phyloP scores from a whole-genome alignment of 768 basidiomycete genomes.

The Agrocybe praecox region DNA sequence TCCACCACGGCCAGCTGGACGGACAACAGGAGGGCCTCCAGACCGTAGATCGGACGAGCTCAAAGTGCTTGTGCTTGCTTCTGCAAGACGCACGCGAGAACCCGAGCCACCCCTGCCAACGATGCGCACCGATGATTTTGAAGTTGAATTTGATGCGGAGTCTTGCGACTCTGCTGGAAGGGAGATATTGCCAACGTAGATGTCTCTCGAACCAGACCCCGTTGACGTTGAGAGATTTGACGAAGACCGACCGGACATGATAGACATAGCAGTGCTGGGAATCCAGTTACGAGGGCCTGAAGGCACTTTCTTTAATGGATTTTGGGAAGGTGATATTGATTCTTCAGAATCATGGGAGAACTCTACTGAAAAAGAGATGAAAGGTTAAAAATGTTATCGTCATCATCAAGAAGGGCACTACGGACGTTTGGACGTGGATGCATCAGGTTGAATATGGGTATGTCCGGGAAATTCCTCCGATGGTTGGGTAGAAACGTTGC shows the following conservation, averaged over 20 bases:
- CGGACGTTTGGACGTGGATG: not conserved
- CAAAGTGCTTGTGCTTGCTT: not conserved
- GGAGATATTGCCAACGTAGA: not conserved
- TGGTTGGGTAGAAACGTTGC: not conserved
- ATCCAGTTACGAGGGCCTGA: not conserved
- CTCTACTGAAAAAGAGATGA: not conserved
- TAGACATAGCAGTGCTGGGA: not conserved
- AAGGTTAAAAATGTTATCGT: not conserved
- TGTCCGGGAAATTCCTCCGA: not conserved
- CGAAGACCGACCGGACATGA: not conserved
- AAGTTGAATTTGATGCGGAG: not conserved
- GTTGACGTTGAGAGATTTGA: conserved; percentile 1
- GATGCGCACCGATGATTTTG: conserved; percentile 11
- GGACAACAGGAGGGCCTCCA: not conserved
- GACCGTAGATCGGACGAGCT: not conserved
- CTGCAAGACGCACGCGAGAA: conserved; percentile 15
- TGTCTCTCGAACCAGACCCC: not conserved
- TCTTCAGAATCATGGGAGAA: not conserved
- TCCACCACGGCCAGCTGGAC: conserved; percentile 7
- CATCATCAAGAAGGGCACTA: not conserved
- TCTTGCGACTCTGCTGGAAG: conserved; percentile 10
- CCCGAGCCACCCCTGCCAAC: conserved; percentile 22
- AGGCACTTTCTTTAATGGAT: not conserved
- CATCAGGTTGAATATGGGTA: not conserved
- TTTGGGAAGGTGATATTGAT: not conserved